Percentiles rank a stretch among this genome's conserved stretches.
Evolutionary conservation across 345 rosid genomes (phyloP).

Genomic region (Physaria fendleri): DNA sequence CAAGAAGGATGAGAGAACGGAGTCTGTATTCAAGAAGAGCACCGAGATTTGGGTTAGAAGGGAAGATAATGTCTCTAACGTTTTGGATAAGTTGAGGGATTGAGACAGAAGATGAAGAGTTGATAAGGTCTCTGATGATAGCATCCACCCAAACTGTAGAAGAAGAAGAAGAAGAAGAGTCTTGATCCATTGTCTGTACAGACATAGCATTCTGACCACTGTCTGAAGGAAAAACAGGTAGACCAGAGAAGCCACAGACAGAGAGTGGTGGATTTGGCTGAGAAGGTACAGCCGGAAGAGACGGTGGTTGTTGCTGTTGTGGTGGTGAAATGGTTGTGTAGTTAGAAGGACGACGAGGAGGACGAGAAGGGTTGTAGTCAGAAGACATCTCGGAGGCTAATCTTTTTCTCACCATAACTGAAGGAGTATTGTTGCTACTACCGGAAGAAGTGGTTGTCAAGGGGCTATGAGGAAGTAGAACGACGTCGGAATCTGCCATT

Average conservation of each 20-base stretch:
- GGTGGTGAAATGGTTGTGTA: constrained; percentile 34
- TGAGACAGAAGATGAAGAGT: constrained; percentile 66
- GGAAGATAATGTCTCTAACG: constrained; percentile 87
- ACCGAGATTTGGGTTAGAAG: constrained; percentile 91
- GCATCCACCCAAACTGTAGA: constrained; percentile 74
- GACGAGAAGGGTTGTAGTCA: constrained; percentile 30
- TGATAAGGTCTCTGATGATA: constrained; percentile 79
- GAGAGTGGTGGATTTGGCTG: constrained; percentile 39
- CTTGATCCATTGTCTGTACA: constrained; percentile 48
- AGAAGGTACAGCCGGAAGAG: not conserved
- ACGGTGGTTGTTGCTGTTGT: constrained; percentile 33
- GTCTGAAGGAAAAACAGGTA: constrained; percentile 78
- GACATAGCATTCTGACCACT: constrained; percentile 15
- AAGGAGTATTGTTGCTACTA: constrained; percentile 19
- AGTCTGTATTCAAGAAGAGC: constrained; percentile 77
- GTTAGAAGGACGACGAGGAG: constrained; percentile 32
- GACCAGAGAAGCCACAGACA: constrained; percentile 85
- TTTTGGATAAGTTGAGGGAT: constrained; percentile 94
- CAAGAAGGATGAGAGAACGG: constrained; percentile 49
- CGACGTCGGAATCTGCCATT: no score
- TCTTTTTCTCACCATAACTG: constrained; percentile 64
- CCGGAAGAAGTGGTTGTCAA: constrained; percentile 16
- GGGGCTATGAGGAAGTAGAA: constrained; percentile 18
- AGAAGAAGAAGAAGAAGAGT: constrained; percentile 48
- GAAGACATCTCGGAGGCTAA: constrained; percentile 76